Conservation (phyloP, 2,329 filamentous ascomycete genomes). For the Teratosphaeria gauchensis region DNA sequence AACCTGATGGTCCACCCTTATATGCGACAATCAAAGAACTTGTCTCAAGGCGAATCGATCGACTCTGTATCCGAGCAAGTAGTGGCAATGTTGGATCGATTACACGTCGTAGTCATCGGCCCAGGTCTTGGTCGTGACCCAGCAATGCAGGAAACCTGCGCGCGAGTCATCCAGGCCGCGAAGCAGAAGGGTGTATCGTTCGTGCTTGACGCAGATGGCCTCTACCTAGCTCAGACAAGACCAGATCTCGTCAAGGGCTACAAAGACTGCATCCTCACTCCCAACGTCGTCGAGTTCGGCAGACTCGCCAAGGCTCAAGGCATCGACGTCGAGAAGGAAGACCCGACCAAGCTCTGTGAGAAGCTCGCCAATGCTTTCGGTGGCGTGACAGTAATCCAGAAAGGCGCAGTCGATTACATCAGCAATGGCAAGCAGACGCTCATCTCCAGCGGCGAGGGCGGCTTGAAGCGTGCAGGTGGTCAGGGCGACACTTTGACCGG, state of each 20-base stretch:
- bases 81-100: conserved; percentile 68
- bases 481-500: conserved; percentile 95
- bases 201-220: conserved; percentile 83
- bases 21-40: conserved; percentile 66
- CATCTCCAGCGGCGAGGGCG: conserved; percentile 67
- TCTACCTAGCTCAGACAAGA: conserved; percentile 65
- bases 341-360: conserved; percentile 50
- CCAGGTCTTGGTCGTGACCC: conserved; percentile 84
- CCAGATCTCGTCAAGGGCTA: conserved; percentile 75
- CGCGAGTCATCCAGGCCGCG: conserved; percentile 68
- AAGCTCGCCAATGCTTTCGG: conserved; percentile 67
- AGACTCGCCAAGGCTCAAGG: conserved; percentile 67
- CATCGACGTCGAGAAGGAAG: conserved; percentile 47
- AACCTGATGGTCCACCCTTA: conserved; percentile 98
- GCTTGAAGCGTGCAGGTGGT: conserved; percentile 80
- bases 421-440: conserved; percentile 70
- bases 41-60: conserved; percentile 45
- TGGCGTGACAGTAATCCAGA: conserved; percentile 85
- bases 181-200: conserved; percentile 63
- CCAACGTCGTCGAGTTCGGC: conserved; percentile 88
- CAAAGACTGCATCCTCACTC: conserved; percentile 75
- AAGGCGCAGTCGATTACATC: conserved; percentile 73
- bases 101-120: conserved; percentile 88
- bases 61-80: conserved; percentile 59
- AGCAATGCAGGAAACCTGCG: conserved; percentile 81